These are phyloP conservation scores for Diplodia mutila DNA, from an alignment of 2,329 filamentous ascomycete genomes.

Conservation along the genomic window DNA sequence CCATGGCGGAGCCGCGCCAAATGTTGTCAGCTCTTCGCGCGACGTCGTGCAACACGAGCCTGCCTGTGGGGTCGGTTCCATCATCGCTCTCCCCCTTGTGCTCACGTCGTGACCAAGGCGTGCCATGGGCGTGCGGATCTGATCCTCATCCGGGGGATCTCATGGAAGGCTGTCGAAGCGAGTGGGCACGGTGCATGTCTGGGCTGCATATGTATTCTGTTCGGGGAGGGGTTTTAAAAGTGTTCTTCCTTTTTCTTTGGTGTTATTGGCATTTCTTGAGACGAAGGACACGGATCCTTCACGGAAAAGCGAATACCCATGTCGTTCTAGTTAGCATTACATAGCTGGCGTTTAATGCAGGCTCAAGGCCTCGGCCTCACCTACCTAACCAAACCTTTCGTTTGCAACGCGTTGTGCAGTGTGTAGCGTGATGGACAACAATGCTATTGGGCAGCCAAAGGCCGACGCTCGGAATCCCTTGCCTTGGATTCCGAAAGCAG, in stretches of 20 bases:
- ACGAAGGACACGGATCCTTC: neutral
- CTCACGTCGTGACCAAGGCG: too few species aligned
- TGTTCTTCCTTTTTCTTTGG: neutral
- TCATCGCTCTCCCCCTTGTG: conserved; percentile 19
- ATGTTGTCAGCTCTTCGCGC: conserved; percentile 26
- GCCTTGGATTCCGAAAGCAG: neutral
- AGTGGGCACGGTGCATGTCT: neutral
- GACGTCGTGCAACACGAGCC: neutral
- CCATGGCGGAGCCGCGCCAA: conserved; percentile 41
- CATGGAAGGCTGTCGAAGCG: too few species aligned
- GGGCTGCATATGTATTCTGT: neutral
- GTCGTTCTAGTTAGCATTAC: neutral
- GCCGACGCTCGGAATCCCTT: neutral
- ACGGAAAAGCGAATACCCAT: conserved; percentile 18
- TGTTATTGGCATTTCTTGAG: conserved; percentile 1
- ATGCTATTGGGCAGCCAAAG: too few species aligned
- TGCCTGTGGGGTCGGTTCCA: conserved; percentile 31
- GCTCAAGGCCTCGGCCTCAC: neutral
- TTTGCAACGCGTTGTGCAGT: neutral
- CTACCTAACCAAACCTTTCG: neutral
- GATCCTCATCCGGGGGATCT: too few species aligned
- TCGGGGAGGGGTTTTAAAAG: too few species aligned
- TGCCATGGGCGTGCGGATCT: too few species aligned
- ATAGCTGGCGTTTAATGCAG: neutral
- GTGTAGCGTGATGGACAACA: too few species aligned